phyloP scores from a whole-genome alignment of 2,329 filamentous ascomycete species.

The Lecanicillium sp. region DNA sequence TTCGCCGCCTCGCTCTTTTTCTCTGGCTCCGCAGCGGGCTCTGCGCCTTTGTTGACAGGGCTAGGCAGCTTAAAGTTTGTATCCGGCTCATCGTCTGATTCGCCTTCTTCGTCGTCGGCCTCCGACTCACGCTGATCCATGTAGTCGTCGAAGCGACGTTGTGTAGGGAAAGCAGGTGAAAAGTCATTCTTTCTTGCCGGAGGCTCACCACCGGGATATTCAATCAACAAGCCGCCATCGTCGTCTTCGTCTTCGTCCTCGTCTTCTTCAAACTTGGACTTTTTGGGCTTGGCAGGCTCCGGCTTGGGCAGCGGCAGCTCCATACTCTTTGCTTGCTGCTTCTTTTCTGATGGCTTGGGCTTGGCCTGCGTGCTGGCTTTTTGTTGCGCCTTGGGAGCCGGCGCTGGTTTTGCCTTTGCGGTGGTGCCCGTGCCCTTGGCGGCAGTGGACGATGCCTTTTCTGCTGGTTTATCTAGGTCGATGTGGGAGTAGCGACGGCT shows the following conservation, averaged over 20 bases:
- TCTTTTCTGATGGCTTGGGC: conserved; percentile 12
- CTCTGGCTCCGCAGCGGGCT: conserved; percentile 18
- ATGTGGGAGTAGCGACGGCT: conserved; percentile 61
- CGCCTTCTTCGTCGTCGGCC: conserved; percentile 38
- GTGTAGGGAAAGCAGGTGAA: conserved; percentile 39
- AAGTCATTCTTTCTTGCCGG: conserved; percentile 31
- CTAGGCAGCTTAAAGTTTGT: conserved; percentile 45
- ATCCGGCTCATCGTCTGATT: conserved; percentile 39
- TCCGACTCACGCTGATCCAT: conserved; percentile 37
- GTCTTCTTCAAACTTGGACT: conserved; percentile 34
- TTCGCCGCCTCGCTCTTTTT: conserved; percentile 23
- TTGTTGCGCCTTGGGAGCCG: conserved; percentile 7
- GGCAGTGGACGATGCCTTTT: conserved; percentile 12
- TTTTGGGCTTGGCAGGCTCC: conserved; percentile 12
- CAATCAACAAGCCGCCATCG: conserved; percentile 48
- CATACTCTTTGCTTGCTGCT: conserved; percentile 25
- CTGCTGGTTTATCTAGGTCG: conserved; percentile 23
- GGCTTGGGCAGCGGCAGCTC: conserved; percentile 27
- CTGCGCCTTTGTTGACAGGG: conserved; percentile 34
- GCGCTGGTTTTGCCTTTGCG: not conserved
- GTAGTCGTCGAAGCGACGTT: conserved; percentile 46
- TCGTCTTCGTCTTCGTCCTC: conserved; percentile 48
- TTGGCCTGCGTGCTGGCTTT: conserved; percentile 13
- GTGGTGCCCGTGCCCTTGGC: conserved; percentile 2
- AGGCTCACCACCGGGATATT: conserved; percentile 47